These are phyloP conservation scores for rapeseed (Brassica napus) DNA, from an alignment of 345 rosid genomes.

Conservation along the genomic window DNA sequence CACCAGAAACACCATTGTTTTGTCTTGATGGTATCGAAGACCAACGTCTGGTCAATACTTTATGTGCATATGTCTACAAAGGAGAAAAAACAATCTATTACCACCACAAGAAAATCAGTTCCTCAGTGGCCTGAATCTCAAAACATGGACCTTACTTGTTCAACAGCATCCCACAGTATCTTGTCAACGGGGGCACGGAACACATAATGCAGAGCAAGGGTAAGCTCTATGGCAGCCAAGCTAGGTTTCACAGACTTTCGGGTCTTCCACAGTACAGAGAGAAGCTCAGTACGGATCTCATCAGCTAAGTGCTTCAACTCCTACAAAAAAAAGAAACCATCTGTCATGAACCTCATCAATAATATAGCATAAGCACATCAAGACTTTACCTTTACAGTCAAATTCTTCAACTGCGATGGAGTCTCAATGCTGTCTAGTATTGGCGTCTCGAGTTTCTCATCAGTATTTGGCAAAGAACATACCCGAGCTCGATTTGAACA, in stretches of 20 bases:
- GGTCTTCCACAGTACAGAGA: slow-evolving; percentile 47
- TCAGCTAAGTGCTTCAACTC: slow-evolving; percentile 72
- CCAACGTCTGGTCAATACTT: slow-evolving; percentile 83
- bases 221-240: slow-evolving; percentile 76
- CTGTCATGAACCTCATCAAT: background rate
- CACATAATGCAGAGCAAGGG: slow-evolving; percentile 80
- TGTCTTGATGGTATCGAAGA: slow-evolving; percentile 61
- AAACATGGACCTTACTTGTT: slow-evolving; percentile 57
- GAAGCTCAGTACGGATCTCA: slow-evolving; percentile 69
- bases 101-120: background rate
- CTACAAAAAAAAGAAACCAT: slow-evolving; percentile 43
- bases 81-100: slow-evolving; percentile 8
- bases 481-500: slow-evolving; percentile 40
- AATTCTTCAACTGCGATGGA: slow-evolving; percentile 75
- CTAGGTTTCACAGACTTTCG: slow-evolving; percentile 61
- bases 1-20: slow-evolving; percentile 66
- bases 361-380: slow-evolving; percentile 5
- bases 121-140: background rate
- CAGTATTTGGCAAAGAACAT: slow-evolving; percentile 61
- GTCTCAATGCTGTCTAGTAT: slow-evolving; percentile 77
- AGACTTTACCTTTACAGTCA: slow-evolving; percentile 61
- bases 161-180: slow-evolving; percentile 87
- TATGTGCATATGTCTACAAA: slow-evolving; percentile 83
- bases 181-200: slow-evolving; percentile 87
- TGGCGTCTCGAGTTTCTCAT: slow-evolving; percentile 67